Evolutionary conservation across 352 stramenopile species (phyloP).

Genomic region (Blastocystis sp.): DNA sequence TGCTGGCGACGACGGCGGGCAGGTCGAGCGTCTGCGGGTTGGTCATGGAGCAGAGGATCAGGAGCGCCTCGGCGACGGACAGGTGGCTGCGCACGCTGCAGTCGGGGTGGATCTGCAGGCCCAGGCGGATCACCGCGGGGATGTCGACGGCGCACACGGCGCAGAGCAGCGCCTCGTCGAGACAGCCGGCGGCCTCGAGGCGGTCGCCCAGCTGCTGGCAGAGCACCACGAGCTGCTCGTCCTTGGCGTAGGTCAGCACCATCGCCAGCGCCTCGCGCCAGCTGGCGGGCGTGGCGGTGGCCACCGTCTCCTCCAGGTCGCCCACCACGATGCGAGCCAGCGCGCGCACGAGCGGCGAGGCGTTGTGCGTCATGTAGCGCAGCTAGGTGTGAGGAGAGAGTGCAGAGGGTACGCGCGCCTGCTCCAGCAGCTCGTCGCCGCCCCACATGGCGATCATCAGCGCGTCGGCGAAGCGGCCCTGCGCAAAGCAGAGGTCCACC

Average conservation of each 20-base stretch:
- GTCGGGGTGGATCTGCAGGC: not conserved
- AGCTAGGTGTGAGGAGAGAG: conserved; percentile 78
- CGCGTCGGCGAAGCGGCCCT: conserved; percentile 90
- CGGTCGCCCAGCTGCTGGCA: conserved; percentile 87
- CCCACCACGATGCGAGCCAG: conserved; percentile 83
- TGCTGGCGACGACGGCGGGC: not conserved
- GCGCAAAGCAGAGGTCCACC: conserved; percentile 90
- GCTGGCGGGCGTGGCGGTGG: conserved; percentile 82
- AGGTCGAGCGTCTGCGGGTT: not conserved
- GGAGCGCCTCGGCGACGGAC: conserved; percentile 5
- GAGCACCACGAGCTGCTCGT: conserved; percentile 89
- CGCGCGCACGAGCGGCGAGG: not conserved
- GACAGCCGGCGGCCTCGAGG: conserved; percentile 78
- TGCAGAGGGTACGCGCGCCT: conserved; percentile 91
- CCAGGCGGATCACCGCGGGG: conserved; percentile 69
- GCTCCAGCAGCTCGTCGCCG: conserved; percentile 88
- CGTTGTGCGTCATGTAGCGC: conserved; percentile 81
- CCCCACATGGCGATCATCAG: conserved; percentile 87
- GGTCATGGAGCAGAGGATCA: conserved; percentile 33
- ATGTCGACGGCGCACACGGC: conserved; percentile 70
- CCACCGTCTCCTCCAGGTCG: conserved; percentile 90
- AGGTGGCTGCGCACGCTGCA: not conserved
- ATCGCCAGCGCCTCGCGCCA: conserved; percentile 96
- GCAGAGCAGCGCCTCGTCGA: conserved; percentile 68
- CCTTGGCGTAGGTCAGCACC: conserved; percentile 92